Evolutionary conservation across 1,284 basidiomycete genomes (phyloP), one percentile per base, ranked within the genome.

Genomic region (Hortiboletus rubellus): DNA sequence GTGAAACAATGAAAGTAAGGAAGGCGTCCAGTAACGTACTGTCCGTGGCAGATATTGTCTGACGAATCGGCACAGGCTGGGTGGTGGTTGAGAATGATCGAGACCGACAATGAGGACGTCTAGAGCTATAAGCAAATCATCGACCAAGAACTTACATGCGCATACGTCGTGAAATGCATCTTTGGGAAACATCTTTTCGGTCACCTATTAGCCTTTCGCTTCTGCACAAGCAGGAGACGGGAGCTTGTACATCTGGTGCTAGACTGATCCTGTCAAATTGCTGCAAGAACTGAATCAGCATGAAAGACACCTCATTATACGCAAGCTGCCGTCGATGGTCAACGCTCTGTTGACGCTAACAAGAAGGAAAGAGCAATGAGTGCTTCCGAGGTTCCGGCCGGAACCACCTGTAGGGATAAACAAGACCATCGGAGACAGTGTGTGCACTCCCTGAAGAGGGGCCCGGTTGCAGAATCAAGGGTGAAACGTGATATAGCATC

Each of bases 381-480:
- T 22, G 27, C 45, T 53, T 33, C 48, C 45, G 52, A 56, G 14
- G 61, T 61, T 33, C 57, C 41, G 38, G 56, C 46, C 14, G 53
- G 48, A n/a, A 70, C 18, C 22, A 58, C 64, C 77, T 76, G 62
- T 73, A 71, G 0, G 81, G 78, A 56, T 79, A 81, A 6, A 79
- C 77, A 5, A 83, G 65, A 6, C 67, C 71, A 2, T 74, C 73
- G 4, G 70, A 69, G 36, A 84, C 74, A 54, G 66, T 72, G 50
- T 74, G 66, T 40, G 77, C 71, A 79, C 54, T 71, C 63, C 14
- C 78, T 77, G 55, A 84, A 84, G 34, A 85, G 75, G 65, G 83
- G 84, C 59, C 82, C 79, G 1, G 79, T 77, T 9, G 81, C 81
- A 5, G 79, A 77, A 65, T 85, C 82, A 31, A 85, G 75, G 0